phyloP scores from a whole-genome alignment of 805 yeast genomes.

The Pichia nakasei region DNA sequence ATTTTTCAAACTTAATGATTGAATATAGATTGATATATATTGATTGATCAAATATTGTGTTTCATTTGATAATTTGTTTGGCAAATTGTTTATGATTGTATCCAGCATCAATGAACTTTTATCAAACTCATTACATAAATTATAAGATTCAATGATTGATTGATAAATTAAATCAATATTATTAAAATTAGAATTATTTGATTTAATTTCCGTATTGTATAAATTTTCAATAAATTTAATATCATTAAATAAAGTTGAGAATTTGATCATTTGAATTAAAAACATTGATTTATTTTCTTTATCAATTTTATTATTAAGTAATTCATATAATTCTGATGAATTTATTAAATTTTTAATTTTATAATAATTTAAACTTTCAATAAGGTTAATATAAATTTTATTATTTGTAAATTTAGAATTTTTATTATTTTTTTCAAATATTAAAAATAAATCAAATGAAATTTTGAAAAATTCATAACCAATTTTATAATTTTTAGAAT shows the following conservation, averaged over 20 bases:
- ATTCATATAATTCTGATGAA: slow-evolving; percentile 12
- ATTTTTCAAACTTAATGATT: slow-evolving; percentile 20
- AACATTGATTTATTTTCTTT: slow-evolving; percentile 16
- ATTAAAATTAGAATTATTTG: not conserved
- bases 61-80: slow-evolving; percentile 9
- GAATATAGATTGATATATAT: slow-evolving; percentile 22
- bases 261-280: slow-evolving; percentile 32
- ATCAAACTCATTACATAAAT: slow-evolving; percentile 39
- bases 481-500: slow-evolving; percentile 28
- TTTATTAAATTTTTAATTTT: slow-evolving; percentile 15
- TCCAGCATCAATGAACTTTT: slow-evolving; percentile 52
- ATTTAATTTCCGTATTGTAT: slow-evolving; percentile 17
- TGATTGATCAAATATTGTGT: slow-evolving; percentile 11
- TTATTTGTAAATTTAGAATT: slow-evolving; percentile 11
- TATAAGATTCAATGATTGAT: slow-evolving; percentile 42
- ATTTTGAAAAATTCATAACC: slow-evolving; percentile 41
- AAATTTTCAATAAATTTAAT: slow-evolving; percentile 30
- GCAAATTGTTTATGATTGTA: slow-evolving; percentile 31
- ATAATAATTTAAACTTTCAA: slow-evolving; percentile 21
- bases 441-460: slow-evolving; percentile 37
- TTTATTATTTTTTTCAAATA: slow-evolving; percentile 17
- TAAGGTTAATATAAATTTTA: slow-evolving; percentile 15
- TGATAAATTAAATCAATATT: slow-evolving; percentile 44
- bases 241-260: slow-evolving; percentile 32
- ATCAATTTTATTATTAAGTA: slow-evolving; percentile 11